Conservation (phyloP, 2,329 filamentous ascomycete genomes). For the Colletotrichum nymphaeae region DNA sequence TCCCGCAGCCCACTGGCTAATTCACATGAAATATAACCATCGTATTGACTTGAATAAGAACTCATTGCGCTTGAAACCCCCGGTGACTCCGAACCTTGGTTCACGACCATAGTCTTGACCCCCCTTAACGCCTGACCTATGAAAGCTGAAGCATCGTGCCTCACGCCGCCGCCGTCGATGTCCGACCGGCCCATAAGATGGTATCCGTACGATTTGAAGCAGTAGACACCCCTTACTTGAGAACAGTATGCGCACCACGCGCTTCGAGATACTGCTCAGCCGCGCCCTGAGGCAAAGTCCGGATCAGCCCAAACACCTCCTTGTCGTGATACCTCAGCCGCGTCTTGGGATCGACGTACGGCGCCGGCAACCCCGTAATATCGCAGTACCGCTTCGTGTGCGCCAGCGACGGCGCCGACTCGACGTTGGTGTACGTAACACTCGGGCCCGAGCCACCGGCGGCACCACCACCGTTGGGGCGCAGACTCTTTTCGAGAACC, state of each 20-base stretch:
- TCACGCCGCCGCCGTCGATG: background rate
- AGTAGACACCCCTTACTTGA: constrained; percentile 73
- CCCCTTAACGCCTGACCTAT: background rate
- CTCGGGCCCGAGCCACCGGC: constrained; percentile 67
- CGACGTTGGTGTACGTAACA: constrained; percentile 96
- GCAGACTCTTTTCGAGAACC: constrained; percentile 85
- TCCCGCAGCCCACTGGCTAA: background rate
- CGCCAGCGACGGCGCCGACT: constrained; percentile 89
- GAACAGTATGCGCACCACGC: constrained; percentile 89
- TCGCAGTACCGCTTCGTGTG: constrained; percentile 94
- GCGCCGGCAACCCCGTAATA: constrained; percentile 90
- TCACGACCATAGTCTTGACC: background rate
- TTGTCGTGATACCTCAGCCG: constrained; percentile 91
- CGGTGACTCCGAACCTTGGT: background rate
- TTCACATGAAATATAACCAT: background rate
- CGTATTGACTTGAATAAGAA: background rate
- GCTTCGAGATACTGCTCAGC: constrained; percentile 91
- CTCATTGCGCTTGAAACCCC: background rate
- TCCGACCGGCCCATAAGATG: background rate
- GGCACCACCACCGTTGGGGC: constrained; percentile 46
- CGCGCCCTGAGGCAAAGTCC: constrained; percentile 81
- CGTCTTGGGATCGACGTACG: constrained; percentile 95
- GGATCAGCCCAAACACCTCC: constrained; percentile 89
- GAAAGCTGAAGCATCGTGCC: background rate
- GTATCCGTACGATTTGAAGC: background rate